A percentile compares a stretch with the other conserved stretches of the same genome.
Conservation (phyloP, 306 rosid species). For the Senna tora region DNA sequence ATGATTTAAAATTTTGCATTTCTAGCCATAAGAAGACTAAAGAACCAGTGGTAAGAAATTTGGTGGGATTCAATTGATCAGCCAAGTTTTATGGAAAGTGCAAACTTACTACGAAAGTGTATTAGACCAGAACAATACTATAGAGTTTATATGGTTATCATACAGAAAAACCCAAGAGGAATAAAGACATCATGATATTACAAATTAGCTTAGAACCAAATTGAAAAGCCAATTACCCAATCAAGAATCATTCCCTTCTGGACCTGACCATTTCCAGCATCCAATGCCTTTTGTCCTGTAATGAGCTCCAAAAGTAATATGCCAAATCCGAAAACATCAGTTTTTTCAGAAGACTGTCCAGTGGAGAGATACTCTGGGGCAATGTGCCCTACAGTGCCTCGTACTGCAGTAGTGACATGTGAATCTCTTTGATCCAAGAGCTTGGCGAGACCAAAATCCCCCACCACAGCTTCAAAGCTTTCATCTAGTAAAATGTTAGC, state of each 20-base stretch:
- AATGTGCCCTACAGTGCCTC: constrained; percentile 95
- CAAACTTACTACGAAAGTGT: too few species aligned
- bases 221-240: constrained; percentile 58
- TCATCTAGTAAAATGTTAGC: constrained; percentile 91
- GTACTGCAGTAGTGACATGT: constrained; percentile 95
- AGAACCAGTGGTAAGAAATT: not conserved
- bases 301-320: constrained; percentile 88
- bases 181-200: not conserved
- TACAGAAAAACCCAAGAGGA: not conserved
- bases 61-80: not conserved
- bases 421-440: constrained; percentile 94
- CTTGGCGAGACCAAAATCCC: constrained; percentile 98
- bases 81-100: not conserved
- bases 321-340: constrained; percentile 95
- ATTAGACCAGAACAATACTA: not conserved
- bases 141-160: not conserved
- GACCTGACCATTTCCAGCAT: constrained; percentile 88
- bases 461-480: constrained; percentile 94
- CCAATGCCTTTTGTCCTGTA: constrained; percentile 87
- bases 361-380: constrained; percentile 96
- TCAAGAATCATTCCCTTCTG: constrained; percentile 98
- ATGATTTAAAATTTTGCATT: not conserved
- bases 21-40: not conserved
- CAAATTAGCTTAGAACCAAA: not conserved
- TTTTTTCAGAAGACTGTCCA: constrained; percentile 94